Base-by-base conservation (phyloP, 768 basidiomycete species). In the Lactifluus hygrophoroides region DNA sequence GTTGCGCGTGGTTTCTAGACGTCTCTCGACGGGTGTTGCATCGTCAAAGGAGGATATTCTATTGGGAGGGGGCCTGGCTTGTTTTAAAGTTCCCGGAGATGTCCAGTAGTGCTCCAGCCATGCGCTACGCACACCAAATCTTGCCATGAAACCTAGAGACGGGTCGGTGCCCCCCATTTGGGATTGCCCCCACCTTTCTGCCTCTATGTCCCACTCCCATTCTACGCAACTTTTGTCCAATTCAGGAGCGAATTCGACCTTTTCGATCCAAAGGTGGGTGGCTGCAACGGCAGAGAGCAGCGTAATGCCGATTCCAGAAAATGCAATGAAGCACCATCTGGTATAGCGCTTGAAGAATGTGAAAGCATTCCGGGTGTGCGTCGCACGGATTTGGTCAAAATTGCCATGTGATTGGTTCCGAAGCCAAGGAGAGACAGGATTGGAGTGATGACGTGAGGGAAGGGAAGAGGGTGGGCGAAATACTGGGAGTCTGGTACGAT, bases 81-180 rank as follows among this genome's bases (percentile, higher is more conserved):
- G 48, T 40, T 60, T 60, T 1, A 60, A 43, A 25, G 59, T 60
- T 2, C 59, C 59, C 11, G 59, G 59, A 21, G 59, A 60, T 19
- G 59, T 82, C 84, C 86, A 86, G 61, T 85, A 74, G 57, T 80
- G 76, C 0, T 81, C 80, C 71, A 85, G 82, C 86, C 87, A 90
- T 13, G 88, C 85, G 30, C 79, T 77, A 34, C 88, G 82, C 0
- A 86, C 70, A 42, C 79, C 76, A 67, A 85, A 82, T 27, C 85
- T 73, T 21, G 77, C 85, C 64, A 72, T 74, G 66, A 80, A 76
- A 2, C 86, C 84, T 9, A 90, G 71, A n/a, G 72, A 79, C 4
- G 84, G 77, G 68, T 90, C 86, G n/a, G 88, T 90, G 47, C 88
- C 88, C 5, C 83, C 84, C 32, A 38, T 47, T 16, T 59, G 57